Base-by-base conservation (phyloP, 306 rosid genomes). In the Cercis canadensis region DNA sequence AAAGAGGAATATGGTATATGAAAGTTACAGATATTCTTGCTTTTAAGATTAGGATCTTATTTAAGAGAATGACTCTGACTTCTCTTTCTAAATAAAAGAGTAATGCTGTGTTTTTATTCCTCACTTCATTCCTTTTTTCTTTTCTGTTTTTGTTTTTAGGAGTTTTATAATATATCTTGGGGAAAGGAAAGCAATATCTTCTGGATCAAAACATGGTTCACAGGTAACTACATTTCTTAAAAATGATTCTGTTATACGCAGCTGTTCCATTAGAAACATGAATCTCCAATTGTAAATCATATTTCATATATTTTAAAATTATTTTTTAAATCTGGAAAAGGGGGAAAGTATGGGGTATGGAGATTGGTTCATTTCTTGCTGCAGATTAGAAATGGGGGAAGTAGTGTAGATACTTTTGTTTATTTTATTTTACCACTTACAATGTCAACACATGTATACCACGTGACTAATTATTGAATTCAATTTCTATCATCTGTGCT, bases 1-100 rank as follows among this genome's bases (percentile, higher is more conserved):
- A 83, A 80, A 86, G 87, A 32, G 97, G 96, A 76, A 88, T 84
- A 79, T 94, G 99, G 99, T 94, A 80, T 37, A 87, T 83, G 43
- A 69, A 46, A 62, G 17, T 31, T 51, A 57, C 70, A 16, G n/a
- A 65, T 63, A 12, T 45, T 33, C 57, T 11, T 52, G 50, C 60
- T 61, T 63, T 43, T 44, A 55, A 31, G 51, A 19, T 46, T 33
- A 34, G 3, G 54, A 45, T 39, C 67, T 41, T 64, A 18, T 47
- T 51, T 54, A 24, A n/a, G 29, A 24, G 67, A 53, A 24, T 46
- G 41, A 3, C 10, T 37, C 43, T 8, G 10, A 37, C 3, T 37
- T 37, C 43, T 37, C 43, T 37, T 37, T 37, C 43, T 37, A 0
- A 3, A 8, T 8, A 37, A 34, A 34, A 37, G 10, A 37, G 43